Evolutionary conservation across 352 stramenopile genomes (phyloP), one percentile per base, ranked within the genome.

Genomic region (Pythium diclinum): DNA sequence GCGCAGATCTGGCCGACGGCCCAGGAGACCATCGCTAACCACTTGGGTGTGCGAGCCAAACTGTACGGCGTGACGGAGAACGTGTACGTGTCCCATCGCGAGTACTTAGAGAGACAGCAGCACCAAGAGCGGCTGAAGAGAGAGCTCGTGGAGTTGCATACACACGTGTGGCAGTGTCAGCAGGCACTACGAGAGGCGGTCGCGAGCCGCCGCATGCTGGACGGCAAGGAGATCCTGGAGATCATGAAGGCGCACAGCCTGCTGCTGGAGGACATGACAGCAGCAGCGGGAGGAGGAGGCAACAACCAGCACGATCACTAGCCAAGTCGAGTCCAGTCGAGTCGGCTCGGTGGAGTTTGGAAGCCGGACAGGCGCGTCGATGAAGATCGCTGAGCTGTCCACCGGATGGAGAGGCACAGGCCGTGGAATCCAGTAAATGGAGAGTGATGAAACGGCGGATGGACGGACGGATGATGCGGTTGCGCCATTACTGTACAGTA

Each of bases 61-160:
- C 71, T 90, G 32, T 88, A 86, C 58, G 81, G 81, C 38, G 79
- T 90, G 40, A 86, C 79, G 7, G 81, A 90, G 64, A 88, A 80
- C 46, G 79, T 90, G 44, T 90, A 90, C 69, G 57, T 79, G 17
- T 81, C 77, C n/a, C 71, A 78, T 54, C 70, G 65, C n/a, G 79
- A 88, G 54, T 67, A 69, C 7, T 16, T 59, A 5, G 62, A 81
- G 58, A 75, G 77, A 5, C 61, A 79, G 52, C 68, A 73, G 53
- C 70, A 68, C n/a, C 71, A 80, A 0, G n/a, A 14, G 14, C 66
- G 62, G 32, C 67, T 88, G 10, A 48, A 67, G 42, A 16, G 38
- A 3, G 65, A 86, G 55, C 59, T 87, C 11, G 16, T 63, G 19
- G 69, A 81, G 10, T 53, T 84, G 46, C 73, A 80, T 33, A 30